Evolutionary conservation across 257 asterid genomes (phyloP), one percentile per base, ranked within the genome.

Genomic region (Przewalskia tangutica): DNA sequence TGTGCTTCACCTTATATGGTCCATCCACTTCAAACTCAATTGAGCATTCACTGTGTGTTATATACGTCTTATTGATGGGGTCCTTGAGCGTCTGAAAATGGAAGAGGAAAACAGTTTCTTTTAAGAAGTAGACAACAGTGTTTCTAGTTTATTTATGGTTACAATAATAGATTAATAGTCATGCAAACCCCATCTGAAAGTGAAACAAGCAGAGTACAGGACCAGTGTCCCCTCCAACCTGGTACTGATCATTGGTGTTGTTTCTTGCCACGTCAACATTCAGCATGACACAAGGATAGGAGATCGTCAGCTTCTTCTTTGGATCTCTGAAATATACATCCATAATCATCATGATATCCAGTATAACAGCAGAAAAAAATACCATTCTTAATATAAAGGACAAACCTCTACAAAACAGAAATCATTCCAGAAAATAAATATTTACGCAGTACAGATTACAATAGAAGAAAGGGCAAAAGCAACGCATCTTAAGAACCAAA

Each of bases 11-110:
- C 99, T 94, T 95, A 82, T 95, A 95, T 62, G 99, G 98, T 68
- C 99, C 99, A 89, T 95, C 99, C 90, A 95, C 97, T 89, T 94
- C 99, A 91, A 95, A 95, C 89, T 92, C 97, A 84, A 95, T 95
- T 78, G 99, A 95, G 88, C 99, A 95, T 89, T 94, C 98, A 88
- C 98, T 94, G 84, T 94, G 98, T 77, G 96, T 94, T 73, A 85
- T 83, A 79, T 95, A 95, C 7, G 92, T 91, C 90, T 91, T 95
- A 83, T 81, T 90, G 75, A 84, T 73, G 83, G 94, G 95, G 90
- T 94, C 97, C 78, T 86, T 86, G 38, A 95, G 93, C 5, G 96
- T 94, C 99, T 95, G 95, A 88, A 87, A 83, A 85, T 83, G 84
- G 81, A 84, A 85, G 50, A 85, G 40, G 80, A 71, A 80, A 63